Evolutionary conservation across 306 rosid genomes (phyloP).

Genomic region (Quercus variabilis): DNA sequence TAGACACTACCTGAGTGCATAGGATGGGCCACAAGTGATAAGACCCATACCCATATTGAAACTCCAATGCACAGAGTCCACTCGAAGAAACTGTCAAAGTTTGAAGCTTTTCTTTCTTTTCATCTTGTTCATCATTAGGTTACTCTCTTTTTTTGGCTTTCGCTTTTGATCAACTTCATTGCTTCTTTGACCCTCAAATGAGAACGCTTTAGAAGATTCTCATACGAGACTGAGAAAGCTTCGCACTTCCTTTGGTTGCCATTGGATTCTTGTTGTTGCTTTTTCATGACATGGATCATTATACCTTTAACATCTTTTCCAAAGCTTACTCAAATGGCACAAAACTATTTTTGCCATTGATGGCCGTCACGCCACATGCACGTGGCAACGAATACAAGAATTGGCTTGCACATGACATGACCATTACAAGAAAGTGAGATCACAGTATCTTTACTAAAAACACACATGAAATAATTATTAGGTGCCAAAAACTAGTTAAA

Average conservation of each 20-base stretch:
- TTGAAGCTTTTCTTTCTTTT: not conserved
- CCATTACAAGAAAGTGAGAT: not conserved
- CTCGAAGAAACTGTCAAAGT: not conserved
- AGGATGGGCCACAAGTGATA: not conserved
- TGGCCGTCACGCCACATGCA: slow-evolving; percentile 10
- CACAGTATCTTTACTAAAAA: not conserved
- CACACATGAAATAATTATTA: not conserved
- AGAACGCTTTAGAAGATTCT: slow-evolving; percentile 18
- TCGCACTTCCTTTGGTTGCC: slow-evolving; percentile 22
- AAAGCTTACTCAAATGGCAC: not conserved
- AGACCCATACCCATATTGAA: not conserved
- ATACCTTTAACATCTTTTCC: slow-evolving; percentile 19
- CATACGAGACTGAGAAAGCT: not conserved
- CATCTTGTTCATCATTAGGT: slow-evolving; percentile 2
- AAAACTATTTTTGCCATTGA: slow-evolving; percentile 5
- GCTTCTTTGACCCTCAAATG: not conserved
- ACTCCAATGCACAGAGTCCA: not conserved
- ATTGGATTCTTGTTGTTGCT: slow-evolving; percentile 28
- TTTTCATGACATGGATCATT: not conserved
- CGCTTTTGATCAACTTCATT: not conserved
- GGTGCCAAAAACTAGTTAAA: no score
- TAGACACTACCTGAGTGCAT: not conserved
- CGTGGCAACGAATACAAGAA: not conserved
- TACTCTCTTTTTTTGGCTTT: not conserved
- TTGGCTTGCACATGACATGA: not conserved